Percentiles rank a stretch among this genome's conserved stretches.
Conservation (phyloP, 257 asterid species). For the Datura wrightii region DNA sequence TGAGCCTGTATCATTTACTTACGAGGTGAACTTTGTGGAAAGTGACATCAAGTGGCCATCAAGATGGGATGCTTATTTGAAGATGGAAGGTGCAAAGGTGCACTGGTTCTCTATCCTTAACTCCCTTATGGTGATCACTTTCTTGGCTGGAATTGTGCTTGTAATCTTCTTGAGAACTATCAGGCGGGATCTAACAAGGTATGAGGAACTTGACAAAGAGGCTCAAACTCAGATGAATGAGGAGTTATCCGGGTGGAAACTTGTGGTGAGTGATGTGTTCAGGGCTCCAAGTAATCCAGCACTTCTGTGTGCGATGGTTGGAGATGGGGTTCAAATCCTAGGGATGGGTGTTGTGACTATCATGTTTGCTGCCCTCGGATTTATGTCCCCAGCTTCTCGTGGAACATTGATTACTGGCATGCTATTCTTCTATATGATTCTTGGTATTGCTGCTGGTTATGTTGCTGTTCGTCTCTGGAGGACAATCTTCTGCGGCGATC, state of each 20-base stretch:
- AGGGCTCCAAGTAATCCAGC: conserved; percentile 73
- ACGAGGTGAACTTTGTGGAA: conserved; percentile 77
- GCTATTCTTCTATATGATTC: conserved; percentile 84
- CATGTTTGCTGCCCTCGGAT: conserved; percentile 86
- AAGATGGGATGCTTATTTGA: conserved; percentile 90
- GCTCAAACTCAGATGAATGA: conserved; percentile 95
- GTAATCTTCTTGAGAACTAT: conserved; percentile 88
- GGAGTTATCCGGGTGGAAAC: conserved; percentile 94
- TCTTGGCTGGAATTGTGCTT: conserved; percentile 90
- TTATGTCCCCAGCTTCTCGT: conserved; percentile 93
- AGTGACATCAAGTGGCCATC: conserved; percentile 94
- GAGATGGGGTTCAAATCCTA: conserved; percentile 86
- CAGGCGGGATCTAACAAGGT: conserved; percentile 76
- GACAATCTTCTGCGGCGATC: conserved; percentile 69
- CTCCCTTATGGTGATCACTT: conserved; percentile 88
- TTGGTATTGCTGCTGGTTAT: conserved; percentile 83
- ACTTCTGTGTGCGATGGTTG: conserved; percentile 89
- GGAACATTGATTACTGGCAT: conserved; percentile 83
- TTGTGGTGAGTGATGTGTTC: conserved; percentile 83
- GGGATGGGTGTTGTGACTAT: conserved; percentile 91
- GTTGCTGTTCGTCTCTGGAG: conserved; percentile 91
- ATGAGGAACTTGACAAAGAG: conserved; percentile 90
- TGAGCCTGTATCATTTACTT: conserved; percentile 70
- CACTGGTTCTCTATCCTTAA: conserved; percentile 93
- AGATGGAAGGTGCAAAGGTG: conserved; percentile 94